A percentile compares a stretch with the other conserved stretches of the same genome.
phyloP scores from a whole-genome alignment of 2,329 filamentous ascomycete genomes.

The Neonectria neomacrospora region DNA sequence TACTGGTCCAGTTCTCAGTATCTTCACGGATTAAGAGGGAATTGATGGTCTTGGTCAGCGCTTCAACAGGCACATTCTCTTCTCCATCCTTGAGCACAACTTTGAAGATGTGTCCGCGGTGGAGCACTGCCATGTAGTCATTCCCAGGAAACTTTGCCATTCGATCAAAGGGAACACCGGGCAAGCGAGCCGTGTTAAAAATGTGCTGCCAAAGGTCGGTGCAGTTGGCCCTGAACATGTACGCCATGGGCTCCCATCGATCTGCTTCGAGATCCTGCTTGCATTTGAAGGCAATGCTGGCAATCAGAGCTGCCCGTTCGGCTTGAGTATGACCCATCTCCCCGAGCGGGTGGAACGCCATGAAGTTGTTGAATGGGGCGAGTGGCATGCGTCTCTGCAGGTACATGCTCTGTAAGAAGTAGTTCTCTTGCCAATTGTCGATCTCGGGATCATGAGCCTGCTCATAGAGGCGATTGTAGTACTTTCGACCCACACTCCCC shows the following conservation, averaged over 20 bases:
- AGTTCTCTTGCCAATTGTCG: conserved; percentile 29
- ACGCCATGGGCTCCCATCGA: conserved; percentile 25
- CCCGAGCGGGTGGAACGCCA: conserved; percentile 24
- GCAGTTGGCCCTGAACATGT: conserved; percentile 24
- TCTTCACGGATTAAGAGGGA: conserved; percentile 12
- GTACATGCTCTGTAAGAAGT: conserved; percentile 28
- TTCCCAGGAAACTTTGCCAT: conserved; percentile 28
- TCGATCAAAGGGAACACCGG: conserved; percentile 22
- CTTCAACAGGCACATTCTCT: conserved; percentile 14
- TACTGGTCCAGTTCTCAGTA: conserved; percentile 24
- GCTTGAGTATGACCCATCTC: conserved; percentile 30
- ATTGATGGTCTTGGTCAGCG: conserved; percentile 17
- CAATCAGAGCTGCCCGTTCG: conserved; percentile 29
- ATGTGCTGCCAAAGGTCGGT: conserved; percentile 27
- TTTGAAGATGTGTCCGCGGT: conserved; percentile 30
- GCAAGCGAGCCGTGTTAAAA: conserved; percentile 25
- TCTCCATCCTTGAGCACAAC: conserved; percentile 16
- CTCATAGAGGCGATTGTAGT: conserved; percentile 19
- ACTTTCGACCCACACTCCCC: conserved; percentile 24
- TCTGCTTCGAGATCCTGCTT: conserved; percentile 30
- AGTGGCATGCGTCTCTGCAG: conserved; percentile 28
- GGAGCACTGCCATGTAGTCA: conserved; percentile 29
- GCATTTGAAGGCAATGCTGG: conserved; percentile 27
- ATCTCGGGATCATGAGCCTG: conserved; percentile 24
- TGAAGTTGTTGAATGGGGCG: conserved; percentile 29